phyloP scores from a whole-genome alignment of 331 rosid species.

The Quercus lobata region DNA sequence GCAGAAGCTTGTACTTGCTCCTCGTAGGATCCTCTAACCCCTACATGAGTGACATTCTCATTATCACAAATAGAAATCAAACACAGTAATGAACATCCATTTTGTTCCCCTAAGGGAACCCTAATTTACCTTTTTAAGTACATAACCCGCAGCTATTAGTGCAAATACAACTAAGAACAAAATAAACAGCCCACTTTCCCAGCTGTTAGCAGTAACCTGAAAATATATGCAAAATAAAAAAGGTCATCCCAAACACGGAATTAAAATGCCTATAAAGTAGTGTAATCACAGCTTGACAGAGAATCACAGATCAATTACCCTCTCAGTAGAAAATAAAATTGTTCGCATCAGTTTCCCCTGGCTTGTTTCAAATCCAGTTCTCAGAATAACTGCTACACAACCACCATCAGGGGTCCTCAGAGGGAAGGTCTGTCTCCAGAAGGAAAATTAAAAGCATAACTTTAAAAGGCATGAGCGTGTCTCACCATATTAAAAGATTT shows the following conservation, averaged over 20 bases:
- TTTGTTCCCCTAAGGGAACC: constrained; percentile 8
- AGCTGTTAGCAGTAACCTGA: constrained; percentile 99
- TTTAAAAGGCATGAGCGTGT: constrained; percentile 9
- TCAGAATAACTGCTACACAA: constrained; percentile 90
- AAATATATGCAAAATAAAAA: constrained; percentile 12
- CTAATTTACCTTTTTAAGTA: constrained; percentile 71
- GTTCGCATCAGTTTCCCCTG: constrained; percentile 99
- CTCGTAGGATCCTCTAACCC: constrained; percentile 98
- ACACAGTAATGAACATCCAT: constrained; percentile 18
- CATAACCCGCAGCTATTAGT: constrained; percentile 97
- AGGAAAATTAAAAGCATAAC: constrained; percentile 18
- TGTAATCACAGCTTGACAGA: constrained; percentile 5
- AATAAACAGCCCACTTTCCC: constrained; percentile 99
- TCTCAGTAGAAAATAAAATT: constrained; percentile 92
- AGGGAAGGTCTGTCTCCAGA: constrained; percentile 66
- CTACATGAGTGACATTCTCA: constrained; percentile 33
- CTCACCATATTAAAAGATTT: constrained; percentile 4
- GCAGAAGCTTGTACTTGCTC: constrained; percentile 97
- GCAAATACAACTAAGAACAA: constrained; percentile 93
- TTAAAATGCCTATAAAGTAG: constrained; percentile 3
- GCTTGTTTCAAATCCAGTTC: constrained; percentile 99
- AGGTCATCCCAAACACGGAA: background rate
- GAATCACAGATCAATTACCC: constrained; percentile 55
- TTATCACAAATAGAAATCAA: constrained; percentile 22
- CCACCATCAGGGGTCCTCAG: constrained; percentile 96